Evolutionary conservation across 78 protist genomes (phyloP), one percentile per base, ranked within the genome.

Genomic region (Pigoraptor vietnamica): DNA sequence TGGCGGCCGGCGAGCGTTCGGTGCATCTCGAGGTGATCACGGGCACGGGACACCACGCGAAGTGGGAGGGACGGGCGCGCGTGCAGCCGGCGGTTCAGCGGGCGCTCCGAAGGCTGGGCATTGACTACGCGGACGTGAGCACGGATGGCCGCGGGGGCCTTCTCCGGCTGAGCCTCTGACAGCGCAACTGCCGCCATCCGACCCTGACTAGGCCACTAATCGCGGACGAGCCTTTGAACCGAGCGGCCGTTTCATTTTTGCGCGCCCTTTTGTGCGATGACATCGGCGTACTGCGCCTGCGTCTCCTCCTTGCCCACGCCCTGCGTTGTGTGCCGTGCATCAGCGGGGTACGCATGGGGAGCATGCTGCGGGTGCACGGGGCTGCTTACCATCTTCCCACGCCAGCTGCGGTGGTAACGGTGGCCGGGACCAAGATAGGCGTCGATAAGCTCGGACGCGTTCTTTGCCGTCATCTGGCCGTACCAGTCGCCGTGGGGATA

Each of bases 401-500:
- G 67, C 67, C 67, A 48, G 29, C 67, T 14, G 14, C 67, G 67
- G 67, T 48, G 67, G 67, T 48, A 48, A 14, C 67, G 67, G 67
- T 48, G 67, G 29, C 67, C 67, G 23, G 1, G 35, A 2, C 32
- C 84, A 25, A 88, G 79, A 29, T 88, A 88, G 24, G 90, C 90
- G 79, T 88, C 90, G 37, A 88, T 40, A 1, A 88, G n/a, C 14
- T 88, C 36, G 36, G 2, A 0, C 32, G 90, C 90, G 9, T 88
- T 88, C n/a, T 39, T 37, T 32, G n/a, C 79, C 81, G 81, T 39
- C 40, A 88, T 37, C 79, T 39, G 40, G 36, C 90, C 90, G 90
- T 88, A 88, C 90, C 90, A 88, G 56, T 88, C 90, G 0, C 90
- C 90, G 6, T 37, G 82, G 39, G 90, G 90, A 23, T 88, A 88